Percentiles rank a stretch among this genome's conserved stretches.
Conservation (phyloP, 768 basidiomycete species). For the Coprinopsis cinerea region DNA sequence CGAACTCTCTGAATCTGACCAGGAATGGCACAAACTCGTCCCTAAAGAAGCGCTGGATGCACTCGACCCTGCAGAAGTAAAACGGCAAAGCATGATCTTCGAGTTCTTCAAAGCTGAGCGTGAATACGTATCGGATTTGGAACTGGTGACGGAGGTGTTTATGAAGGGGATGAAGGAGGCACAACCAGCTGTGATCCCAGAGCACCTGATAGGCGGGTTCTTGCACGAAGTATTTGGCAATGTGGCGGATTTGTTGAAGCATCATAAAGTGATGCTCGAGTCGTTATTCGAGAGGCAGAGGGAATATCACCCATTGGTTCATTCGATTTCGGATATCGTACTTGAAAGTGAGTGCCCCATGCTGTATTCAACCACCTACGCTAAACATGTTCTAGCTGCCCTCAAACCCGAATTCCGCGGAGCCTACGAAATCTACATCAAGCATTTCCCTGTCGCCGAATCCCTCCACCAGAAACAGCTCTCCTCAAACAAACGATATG, state of each 20-base stretch:
- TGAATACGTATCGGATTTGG: slow-evolving; percentile 81
- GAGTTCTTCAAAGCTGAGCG: slow-evolving; percentile 88
- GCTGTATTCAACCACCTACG: slow-evolving; percentile 11
- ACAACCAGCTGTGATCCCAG: slow-evolving; percentile 59
- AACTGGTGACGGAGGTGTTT: slow-evolving; percentile 69
- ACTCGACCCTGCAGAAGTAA: slow-evolving; percentile 71
- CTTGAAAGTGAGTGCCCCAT: slow-evolving; percentile 55
- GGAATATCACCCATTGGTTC: slow-evolving; percentile 80
- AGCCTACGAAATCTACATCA: slow-evolving; percentile 78
- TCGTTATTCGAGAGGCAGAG: slow-evolving; percentile 75
- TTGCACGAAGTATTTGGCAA: slow-evolving; percentile 83
- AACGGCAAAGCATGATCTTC: slow-evolving; percentile 81
- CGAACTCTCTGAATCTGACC: slow-evolving; percentile 56
- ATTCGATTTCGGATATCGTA: slow-evolving; percentile 80
- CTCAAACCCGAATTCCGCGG: slow-evolving; percentile 47
- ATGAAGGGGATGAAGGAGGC: slow-evolving; percentile 57
- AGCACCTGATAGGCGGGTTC: slow-evolving; percentile 54
- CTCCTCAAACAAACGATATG: slow-evolving; percentile 61
- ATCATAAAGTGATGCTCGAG: slow-evolving; percentile 65
- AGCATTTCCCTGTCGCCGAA: slow-evolving; percentile 84
- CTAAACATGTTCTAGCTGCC: slow-evolving; percentile 30
- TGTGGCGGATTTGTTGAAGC: slow-evolving; percentile 54
- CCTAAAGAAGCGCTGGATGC: slow-evolving; percentile 64
- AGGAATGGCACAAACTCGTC: slow-evolving; percentile 81
- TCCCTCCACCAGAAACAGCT: slow-evolving; percentile 75